These are phyloP conservation scores for Fusarium camptoceras DNA, from an alignment of 2,329 filamentous ascomycete genomes.

Conservation along the genomic window DNA sequence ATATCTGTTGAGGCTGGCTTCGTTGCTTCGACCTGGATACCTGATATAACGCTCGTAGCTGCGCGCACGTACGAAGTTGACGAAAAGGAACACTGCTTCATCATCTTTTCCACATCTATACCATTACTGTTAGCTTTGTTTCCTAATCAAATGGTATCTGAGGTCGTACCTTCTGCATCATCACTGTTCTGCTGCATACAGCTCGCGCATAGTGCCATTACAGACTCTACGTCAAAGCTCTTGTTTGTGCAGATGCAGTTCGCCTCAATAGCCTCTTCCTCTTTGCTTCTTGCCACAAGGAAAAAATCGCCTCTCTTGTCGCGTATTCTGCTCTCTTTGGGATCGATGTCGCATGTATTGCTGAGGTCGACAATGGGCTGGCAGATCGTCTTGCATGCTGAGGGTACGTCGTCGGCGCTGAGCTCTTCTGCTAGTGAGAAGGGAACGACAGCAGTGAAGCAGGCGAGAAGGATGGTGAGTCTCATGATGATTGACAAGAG, in stretches of 20 bases:
- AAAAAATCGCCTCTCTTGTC: background rate
- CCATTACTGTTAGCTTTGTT: rapidly evolving
- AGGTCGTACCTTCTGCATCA: background rate
- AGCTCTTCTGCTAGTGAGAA: background rate
- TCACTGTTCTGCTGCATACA: slow-evolving; percentile 4
- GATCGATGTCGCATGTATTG: slow-evolving; percentile 11
- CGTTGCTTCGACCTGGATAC: background rate
- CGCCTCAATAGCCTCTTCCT: background rate
- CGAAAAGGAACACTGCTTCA: background rate
- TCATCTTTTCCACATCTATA: background rate
- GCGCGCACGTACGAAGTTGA: background rate
- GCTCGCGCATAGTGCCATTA: slow-evolving; percentile 1
- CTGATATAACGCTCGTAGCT: slow-evolving; percentile 7
- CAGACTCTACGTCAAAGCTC: background rate
- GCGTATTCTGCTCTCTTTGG: background rate
- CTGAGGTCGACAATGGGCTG: slow-evolving; percentile 12
- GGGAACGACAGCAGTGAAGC: rapidly evolving
- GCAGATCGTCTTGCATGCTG: slow-evolving; percentile 6
- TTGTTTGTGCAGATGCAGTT: background rate
- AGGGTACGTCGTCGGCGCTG: background rate
- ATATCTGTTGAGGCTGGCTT: slow-evolving; percentile 1
- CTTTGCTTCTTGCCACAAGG: background rate
- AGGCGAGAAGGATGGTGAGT: background rate
- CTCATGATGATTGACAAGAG: background rate
- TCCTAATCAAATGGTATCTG: rapidly evolving